Evolutionary conservation across 75 land plant species (phyloP).

Genomic region (Gnetum montanum): DNA sequence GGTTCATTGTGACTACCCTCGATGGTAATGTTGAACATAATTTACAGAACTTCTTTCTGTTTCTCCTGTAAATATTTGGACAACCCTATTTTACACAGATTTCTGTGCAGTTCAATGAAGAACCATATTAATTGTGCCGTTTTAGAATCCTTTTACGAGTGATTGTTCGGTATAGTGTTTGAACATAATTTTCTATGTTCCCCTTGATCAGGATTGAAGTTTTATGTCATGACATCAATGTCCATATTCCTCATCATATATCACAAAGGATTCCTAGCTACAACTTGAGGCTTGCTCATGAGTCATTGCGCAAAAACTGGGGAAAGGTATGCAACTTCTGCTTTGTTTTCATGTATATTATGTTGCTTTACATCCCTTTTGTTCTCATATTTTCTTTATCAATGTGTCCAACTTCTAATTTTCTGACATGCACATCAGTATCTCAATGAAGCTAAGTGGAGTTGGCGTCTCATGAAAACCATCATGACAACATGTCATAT

Average conservation of each 20-base stretch:
- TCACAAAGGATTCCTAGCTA: conserved; percentile 90
- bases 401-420: not conserved
- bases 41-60: not conserved
- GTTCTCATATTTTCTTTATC: not conserved
- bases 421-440: conserved; percentile 30
- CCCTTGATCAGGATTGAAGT: conserved; percentile 66
- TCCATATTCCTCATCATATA: conserved; percentile 94
- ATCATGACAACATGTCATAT: conserved; percentile 86
- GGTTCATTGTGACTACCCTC: conserved; percentile 88
- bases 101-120: too few relatives aligned
- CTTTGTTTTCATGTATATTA: not conserved
- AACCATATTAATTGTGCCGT: not conserved
- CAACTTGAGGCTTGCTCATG: conserved; percentile 76
- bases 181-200: not conserved
- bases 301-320: conserved; percentile 79
- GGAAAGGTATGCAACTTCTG: conserved; percentile 51
- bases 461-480: conserved; percentile 93
- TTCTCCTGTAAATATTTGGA: conserved; percentile 2
- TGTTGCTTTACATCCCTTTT: not conserved
- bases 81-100: not conserved
- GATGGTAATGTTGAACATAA: conserved; percentile 57
- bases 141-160: not conserved
- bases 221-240: conserved; percentile 88
- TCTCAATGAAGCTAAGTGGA: conserved; percentile 79
- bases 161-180: not conserved